Base-by-base conservation (phyloP, 1,139 yeast species). In the Scheffersomyces cryptocercus region DNA sequence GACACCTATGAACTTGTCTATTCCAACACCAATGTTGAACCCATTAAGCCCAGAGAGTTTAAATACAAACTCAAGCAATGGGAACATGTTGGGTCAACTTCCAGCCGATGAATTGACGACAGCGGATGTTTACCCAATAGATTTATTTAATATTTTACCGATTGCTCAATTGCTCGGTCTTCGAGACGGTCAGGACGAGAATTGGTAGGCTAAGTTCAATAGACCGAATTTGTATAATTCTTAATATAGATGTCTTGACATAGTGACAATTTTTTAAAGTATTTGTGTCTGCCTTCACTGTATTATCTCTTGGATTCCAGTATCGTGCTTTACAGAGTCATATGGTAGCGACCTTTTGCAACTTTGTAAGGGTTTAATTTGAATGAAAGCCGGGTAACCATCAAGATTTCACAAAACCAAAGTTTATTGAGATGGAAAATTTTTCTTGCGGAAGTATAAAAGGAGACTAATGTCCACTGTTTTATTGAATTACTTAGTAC, bases 111-210 rank as follows among this genome's bases (percentile, higher is more conserved):
- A 31, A n/a, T 13, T 31, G 15, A 31, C 34, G 12, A 31, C 34
- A 6, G 34, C 34, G 11, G 34, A 31, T 13, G 14, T 31, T 10
- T 31, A 31, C 20, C 36, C 46, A 14, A 38, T 33, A 10, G 51
- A 47, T 20, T 33, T 44, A 9, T 42, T 47, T 28, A 42, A 47
- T 29, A 47, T 41, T 14, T 44, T 47, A 20, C 44, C 48, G 7
- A 42, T 45, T n/a, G 53, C 47, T 13, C 51, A 46, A 36, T 46
- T 49, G 28, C 43, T 49, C 28, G 53, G 53, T 11, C 31, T 47
- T 20, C 37, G 40, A n/a, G 37, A 39, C 20, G 35, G 34, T 11
- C 37, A 32, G 20, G 45, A 40, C 2, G 38, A 40, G n/a, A 37
- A 28, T 16, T 43, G 45, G 45, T 43, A 39, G 33, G 7, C 10